Evolutionary conservation across 148 eudicot species (phyloP), one percentile per base, ranked within the genome.

Genomic region (Bassia scoparia): DNA sequence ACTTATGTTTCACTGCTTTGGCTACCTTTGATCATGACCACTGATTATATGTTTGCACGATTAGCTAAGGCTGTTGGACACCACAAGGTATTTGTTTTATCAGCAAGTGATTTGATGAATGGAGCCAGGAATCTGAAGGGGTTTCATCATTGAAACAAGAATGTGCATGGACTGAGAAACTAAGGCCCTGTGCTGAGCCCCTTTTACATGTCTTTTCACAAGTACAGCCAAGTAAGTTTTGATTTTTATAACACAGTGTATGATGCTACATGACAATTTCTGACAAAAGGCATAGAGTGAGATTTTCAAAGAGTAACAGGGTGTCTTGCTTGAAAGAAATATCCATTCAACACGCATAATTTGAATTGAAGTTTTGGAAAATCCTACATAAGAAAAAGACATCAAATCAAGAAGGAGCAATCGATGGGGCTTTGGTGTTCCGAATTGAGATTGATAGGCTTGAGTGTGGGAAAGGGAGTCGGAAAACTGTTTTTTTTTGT

Each of bases 181-280:
- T 96, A 72, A 89, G 99, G 84, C 97, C 99, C 68, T 96, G 99
- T 83, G 99, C 99, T 76, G 99, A 96, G 85, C 97, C 99, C 54
- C 83, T 96, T n/a, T 58, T 96, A 92, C 77, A 96, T 96, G 90
- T 78, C 79, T 96, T 96, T 96, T 81, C 92, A 96, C 77, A 87
- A 92, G 84, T 85, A 96, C 78, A 96, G 94, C 85, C 97, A 96
- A 80, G 97, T 96, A 73, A 73, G 68, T 72, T 70, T 15, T 67
- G 38, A 54, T 38, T 65, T 61, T 69, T 43, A n/a, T 23, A 75
- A n/a, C 37, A 34, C 54, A 61, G 43, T 69, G 30, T 61, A 52
- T 74, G 29, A 52, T 52, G 56, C 56, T 52, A 49, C 53, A 1
- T 16, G 53, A 49, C 53, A 41, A 14, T 41, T 41, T 11, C 12